Conservation (phyloP, 495 filamentous ascomycete genomes). For the Lasiosphaeria hispida region DNA sequence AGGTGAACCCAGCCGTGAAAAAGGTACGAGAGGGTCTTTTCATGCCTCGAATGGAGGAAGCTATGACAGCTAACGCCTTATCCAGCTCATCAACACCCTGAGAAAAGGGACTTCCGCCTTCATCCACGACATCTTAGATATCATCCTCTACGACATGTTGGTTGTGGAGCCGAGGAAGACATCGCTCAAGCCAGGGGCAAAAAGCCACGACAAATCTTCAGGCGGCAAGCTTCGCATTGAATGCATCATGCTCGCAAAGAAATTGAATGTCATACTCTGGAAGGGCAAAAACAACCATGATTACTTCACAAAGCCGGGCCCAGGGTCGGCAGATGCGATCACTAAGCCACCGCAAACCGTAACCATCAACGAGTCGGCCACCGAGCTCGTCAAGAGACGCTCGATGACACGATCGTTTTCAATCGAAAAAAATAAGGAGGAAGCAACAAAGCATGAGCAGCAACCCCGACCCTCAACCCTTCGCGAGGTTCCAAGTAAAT, state of each 20-base stretch:
- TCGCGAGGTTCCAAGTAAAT: too few relatives aligned
- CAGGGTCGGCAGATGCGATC: background rate
- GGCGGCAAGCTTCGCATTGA: too few relatives aligned
- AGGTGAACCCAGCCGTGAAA: constrained; percentile 5
- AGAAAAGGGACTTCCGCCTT: background rate
- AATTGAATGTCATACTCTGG: background rate
- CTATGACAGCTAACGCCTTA: too few relatives aligned
- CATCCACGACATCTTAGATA: constrained; percentile 2
- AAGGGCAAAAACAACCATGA: background rate
- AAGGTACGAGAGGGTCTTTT: too few relatives aligned
- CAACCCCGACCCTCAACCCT: background rate
- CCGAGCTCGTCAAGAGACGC: background rate
- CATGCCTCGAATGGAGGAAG: too few relatives aligned
- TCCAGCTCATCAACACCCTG: background rate
- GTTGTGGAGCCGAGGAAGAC: background rate
- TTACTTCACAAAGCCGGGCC: constrained; percentile 1
- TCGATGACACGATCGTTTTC: background rate
- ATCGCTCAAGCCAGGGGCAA: background rate
- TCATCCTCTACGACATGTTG: constrained; percentile 8
- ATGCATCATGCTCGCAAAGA: too few relatives aligned
- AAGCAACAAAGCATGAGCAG: background rate
- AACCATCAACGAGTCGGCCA: background rate
- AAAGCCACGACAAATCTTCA: too few relatives aligned
- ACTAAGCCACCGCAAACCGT: background rate
- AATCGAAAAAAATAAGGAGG: background rate